Conservation (phyloP, 129 eudicot genomes). For the Chrysanthemum lavandulifolium region DNA sequence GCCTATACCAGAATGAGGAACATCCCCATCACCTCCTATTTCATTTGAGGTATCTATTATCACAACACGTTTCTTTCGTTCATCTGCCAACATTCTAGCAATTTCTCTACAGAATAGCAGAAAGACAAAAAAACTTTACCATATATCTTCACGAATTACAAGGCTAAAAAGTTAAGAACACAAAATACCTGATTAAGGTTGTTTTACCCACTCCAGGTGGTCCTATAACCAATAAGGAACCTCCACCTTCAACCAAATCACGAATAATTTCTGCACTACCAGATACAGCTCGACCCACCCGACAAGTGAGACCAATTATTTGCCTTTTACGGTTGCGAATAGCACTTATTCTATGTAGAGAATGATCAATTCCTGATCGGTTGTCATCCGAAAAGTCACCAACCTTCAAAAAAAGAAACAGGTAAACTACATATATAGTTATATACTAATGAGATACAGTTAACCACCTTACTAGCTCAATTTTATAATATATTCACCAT, state of each 20-base stretch:
- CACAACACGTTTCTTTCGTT: slow-evolving; percentile 81
- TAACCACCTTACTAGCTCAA: background rate
- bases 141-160: background rate
- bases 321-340: slow-evolving; percentile 91
- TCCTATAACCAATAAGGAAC: slow-evolving; percentile 94
- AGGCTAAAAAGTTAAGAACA: slow-evolving; percentile 2
- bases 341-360: slow-evolving; percentile 94
- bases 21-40: slow-evolving; percentile 99
- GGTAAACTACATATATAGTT: slow-evolving; percentile 2
- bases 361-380: slow-evolving; percentile 86
- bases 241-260: slow-evolving; percentile 86
- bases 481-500: background rate
- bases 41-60: slow-evolving; percentile 95
- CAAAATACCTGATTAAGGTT: slow-evolving; percentile 82
- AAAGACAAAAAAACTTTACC: background rate
- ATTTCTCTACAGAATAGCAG: slow-evolving; percentile 62
- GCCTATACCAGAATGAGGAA: slow-evolving; percentile 96
- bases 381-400: slow-evolving; percentile 98
- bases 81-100: slow-evolving; percentile 95
- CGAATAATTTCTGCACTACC: slow-evolving; percentile 97
- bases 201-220: slow-evolving; percentile 99
- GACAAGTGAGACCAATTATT: slow-evolving; percentile 91
- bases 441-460: background rate
- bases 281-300: slow-evolving; percentile 92
- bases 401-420: slow-evolving; percentile 51